phyloP scores from a whole-genome alignment of 129 eudicot genomes.

The Tagetes patula region DNA sequence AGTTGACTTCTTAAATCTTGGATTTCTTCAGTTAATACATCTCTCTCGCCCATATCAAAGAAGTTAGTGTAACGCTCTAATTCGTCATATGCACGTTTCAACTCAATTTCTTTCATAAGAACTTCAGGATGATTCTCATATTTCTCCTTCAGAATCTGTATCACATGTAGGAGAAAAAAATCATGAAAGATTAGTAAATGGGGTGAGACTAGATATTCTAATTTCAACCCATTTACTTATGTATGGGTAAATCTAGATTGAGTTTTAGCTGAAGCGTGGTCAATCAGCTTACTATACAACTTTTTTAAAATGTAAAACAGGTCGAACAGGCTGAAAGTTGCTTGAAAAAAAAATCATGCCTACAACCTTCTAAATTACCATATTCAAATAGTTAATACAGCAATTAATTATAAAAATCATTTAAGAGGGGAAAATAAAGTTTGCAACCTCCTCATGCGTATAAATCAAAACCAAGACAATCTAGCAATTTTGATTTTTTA shows the following conservation, averaged over 20 bases:
- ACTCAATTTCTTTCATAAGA: slow-evolving; percentile 60
- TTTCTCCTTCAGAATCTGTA: slow-evolving; percentile 79
- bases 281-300: no score
- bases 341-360: neutral
- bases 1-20: slow-evolving; percentile 83
- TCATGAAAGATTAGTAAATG: slow-evolving; percentile 7
- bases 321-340: neutral
- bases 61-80: slow-evolving; percentile 69
- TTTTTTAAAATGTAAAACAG: neutral
- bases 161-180: slow-evolving; percentile 11
- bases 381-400: neutral
- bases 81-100: slow-evolving; percentile 67
- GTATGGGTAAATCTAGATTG: neutral
- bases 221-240: slow-evolving; percentile 2
- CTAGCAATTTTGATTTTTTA: neutral
- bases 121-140: slow-evolving; percentile 93
- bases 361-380: neutral
- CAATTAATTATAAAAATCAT: neutral
- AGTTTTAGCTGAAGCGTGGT: neutral
- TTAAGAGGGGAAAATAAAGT: no score
- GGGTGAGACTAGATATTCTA: neutral
- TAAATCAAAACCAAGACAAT: neutral
- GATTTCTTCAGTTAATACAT: slow-evolving; percentile 85
- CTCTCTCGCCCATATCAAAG: slow-evolving; percentile 94
- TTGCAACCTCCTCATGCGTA: neutral